A percentile compares a stretch with the other conserved stretches of the same genome.
Conservation (phyloP, 1,284 basidiomycete species). For the Naganishia albida region DNA sequence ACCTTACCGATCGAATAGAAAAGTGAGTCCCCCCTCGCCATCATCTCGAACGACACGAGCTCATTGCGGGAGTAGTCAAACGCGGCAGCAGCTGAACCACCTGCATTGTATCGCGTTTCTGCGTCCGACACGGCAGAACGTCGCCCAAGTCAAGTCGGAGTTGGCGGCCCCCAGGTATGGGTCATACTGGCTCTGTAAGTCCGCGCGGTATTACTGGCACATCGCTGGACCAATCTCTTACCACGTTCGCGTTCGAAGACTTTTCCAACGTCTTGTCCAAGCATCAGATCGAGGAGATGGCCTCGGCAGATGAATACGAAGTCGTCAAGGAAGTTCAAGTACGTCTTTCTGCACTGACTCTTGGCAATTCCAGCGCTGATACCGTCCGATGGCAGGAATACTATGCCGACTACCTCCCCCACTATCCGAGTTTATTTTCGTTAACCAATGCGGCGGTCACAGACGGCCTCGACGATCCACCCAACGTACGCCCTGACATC, state of each 20-base stretch:
- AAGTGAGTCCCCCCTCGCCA: conserved; percentile 58
- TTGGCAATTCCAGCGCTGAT: background rate
- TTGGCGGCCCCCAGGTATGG: conserved; percentile 88
- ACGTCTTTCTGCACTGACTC: conserved; percentile 39
- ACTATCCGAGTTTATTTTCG: conserved; percentile 85
- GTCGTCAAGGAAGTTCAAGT: conserved; percentile 96
- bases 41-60: background rate
- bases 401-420: conserved; percentile 89
- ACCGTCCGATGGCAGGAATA: conserved; percentile 67
- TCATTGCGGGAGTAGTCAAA: conserved; percentile 52
- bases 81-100: conserved; percentile 86
- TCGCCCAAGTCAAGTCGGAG: conserved; percentile 80
- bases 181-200: conserved; percentile 96
- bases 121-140: conserved; percentile 73
- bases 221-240: background rate
- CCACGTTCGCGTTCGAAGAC: conserved; percentile 58
- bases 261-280: conserved; percentile 94
- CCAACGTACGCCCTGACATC: conserved; percentile 44
- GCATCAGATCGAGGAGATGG: conserved; percentile 85
- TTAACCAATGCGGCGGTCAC: conserved; percentile 65
- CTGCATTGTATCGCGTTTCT: conserved; percentile 96
- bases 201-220: background rate
- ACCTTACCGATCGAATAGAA: conserved; percentile 95
- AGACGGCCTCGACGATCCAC: conserved; percentile 49
- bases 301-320: conserved; percentile 93